Conservation (phyloP, 2,329 filamentous ascomycete species). For the Cordyceps cateniannulata region DNA sequence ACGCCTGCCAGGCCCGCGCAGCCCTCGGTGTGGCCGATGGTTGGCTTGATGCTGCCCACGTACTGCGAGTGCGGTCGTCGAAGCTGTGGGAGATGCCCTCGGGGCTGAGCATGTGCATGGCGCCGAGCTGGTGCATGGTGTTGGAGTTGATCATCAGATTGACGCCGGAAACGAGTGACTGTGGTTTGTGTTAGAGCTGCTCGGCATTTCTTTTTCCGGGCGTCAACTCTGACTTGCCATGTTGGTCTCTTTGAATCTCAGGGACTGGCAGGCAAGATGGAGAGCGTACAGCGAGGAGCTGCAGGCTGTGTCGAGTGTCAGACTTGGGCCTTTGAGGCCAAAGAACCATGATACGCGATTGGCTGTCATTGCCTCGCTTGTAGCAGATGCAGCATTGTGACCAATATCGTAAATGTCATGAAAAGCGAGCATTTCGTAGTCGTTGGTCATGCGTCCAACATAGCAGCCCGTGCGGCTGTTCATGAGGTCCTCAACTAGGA, state of each 20-base stretch:
- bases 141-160: conserved; percentile 2
- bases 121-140: conserved; percentile 4
- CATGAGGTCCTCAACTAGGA: conserved; percentile 13
- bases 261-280: conserved; percentile 22
- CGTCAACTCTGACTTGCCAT: no score
- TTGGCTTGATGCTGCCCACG: conserved; percentile 19
- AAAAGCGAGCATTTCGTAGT: conserved; percentile 17
- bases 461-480: conserved; percentile 16
- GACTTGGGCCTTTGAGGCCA: conserved; percentile 26
- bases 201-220: no score
- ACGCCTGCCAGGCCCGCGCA: conserved; percentile 20
- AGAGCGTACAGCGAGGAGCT: conserved; percentile 23
- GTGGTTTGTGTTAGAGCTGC: no score
- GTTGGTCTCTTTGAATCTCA: conserved; percentile 20
- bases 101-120: conserved; percentile 15
- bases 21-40: conserved; percentile 21
- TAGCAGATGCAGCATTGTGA: not conserved
- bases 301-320: conserved; percentile 28
- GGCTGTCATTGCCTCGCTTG: conserved; percentile 12
- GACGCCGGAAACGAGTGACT: conserved; percentile 3
- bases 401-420: conserved; percentile 8
- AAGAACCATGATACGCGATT: conserved; percentile 27
- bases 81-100: conserved; percentile 25
- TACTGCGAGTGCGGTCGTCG: conserved; percentile 31
- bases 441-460: conserved; percentile 22